Percentiles rank a stretch among this genome's conserved stretches.
Conservation (phyloP, 495 filamentous ascomycete genomes). For the Parmelia sp. region DNA sequence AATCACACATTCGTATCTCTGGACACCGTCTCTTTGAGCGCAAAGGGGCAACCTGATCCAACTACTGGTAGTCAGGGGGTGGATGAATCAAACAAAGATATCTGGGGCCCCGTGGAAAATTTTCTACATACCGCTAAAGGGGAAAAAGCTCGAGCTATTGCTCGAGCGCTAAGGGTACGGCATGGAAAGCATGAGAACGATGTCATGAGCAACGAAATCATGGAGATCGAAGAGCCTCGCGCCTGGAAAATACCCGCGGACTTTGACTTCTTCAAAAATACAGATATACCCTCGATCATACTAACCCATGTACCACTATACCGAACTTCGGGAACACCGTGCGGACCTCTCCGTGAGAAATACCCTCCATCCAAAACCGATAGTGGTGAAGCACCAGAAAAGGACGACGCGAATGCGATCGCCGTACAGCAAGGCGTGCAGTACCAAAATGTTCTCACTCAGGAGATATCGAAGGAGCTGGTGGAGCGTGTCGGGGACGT, state of each 20-base stretch:
- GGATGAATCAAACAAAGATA: slow-evolving; percentile 42
- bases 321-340: slow-evolving; percentile 71
- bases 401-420: slow-evolving; percentile 75
- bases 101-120: slow-evolving; percentile 69
- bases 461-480: slow-evolving; percentile 63
- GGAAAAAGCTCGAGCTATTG: slow-evolving; percentile 39
- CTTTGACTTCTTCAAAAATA: neutral
- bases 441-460: slow-evolving; percentile 89
- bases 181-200: slow-evolving; percentile 40
- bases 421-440: slow-evolving; percentile 73
- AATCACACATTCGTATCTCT: slow-evolving; percentile 95
- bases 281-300: slow-evolving; percentile 72
- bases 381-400: slow-evolving; percentile 46
- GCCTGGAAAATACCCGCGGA: slow-evolving; percentile 8
- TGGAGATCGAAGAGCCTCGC: slow-evolving; percentile 20
- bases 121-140: slow-evolving; percentile 62
- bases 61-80: slow-evolving; percentile 39
- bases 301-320: slow-evolving; percentile 89
- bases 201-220: slow-evolving; percentile 43
- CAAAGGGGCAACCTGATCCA: slow-evolving; percentile 50
- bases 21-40: slow-evolving; percentile 80
- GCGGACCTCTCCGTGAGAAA: slow-evolving; percentile 81
- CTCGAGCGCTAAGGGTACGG: slow-evolving; percentile 37
- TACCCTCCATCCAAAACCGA: slow-evolving; percentile 62
- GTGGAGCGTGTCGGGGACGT: slow-evolving; percentile 70